phyloP scores from a whole-genome alignment of 192 early-diverging fungal genomes.

The Cladochytrium replicatum region DNA sequence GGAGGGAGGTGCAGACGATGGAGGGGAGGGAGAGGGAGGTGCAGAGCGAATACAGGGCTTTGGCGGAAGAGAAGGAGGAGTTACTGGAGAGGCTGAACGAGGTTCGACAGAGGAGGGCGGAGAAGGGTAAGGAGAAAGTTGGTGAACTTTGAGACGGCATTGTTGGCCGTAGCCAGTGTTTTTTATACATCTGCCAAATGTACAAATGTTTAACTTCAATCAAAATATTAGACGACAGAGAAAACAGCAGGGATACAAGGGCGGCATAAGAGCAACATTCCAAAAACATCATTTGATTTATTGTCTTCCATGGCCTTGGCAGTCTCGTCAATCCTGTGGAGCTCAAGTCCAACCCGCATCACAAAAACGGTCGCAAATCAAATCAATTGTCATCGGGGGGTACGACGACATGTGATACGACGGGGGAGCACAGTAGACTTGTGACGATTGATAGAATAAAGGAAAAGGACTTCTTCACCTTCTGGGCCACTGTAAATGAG shows the following conservation, averaged over 20 bases:
- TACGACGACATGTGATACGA: conserved; percentile 92
- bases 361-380: conserved; percentile 92
- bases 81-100: conserved; percentile 1
- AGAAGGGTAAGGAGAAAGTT: too few species aligned
- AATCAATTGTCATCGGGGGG: conserved; percentile 96
- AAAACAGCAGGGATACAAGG: too few species aligned
- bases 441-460: conserved; percentile 97
- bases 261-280: too few species aligned
- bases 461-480: conserved; percentile 94
- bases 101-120: too few species aligned
- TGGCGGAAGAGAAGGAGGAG: conserved; percentile 40
- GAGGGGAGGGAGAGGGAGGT: conserved; percentile 42
- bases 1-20: conserved; percentile 40
- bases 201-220: too few species aligned
- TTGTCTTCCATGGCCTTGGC: conserved; percentile 38
- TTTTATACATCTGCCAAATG: too few species aligned
- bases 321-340: conserved; percentile 65
- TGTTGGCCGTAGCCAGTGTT: too few species aligned
- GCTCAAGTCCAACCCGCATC: conserved; percentile 89
- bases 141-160: too few species aligned
- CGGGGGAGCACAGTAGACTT: conserved; percentile 97
- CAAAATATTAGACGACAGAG: too few species aligned
- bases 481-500: conserved; percentile 50
- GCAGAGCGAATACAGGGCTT: conserved; percentile 56
- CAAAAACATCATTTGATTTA: too few species aligned